phyloP scores from a whole-genome alignment of 2,329 filamentous ascomycete genomes.

The Bipolaris zeicola region DNA sequence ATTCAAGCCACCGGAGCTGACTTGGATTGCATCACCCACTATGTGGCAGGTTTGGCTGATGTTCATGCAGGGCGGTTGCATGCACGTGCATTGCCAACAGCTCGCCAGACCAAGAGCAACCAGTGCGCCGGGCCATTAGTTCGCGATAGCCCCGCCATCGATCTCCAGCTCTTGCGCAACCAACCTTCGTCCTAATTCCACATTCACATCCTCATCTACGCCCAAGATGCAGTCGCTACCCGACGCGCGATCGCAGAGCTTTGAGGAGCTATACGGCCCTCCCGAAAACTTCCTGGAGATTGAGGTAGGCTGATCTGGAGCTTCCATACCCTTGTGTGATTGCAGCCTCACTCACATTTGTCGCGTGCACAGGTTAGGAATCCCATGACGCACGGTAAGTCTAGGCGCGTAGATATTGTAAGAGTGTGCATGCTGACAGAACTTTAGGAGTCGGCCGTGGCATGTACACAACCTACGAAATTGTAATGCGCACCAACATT shows the following conservation, averaged over 20 bases:
- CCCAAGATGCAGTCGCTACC: slow-evolving; percentile 65
- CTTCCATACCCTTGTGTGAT: slow-evolving; percentile 12
- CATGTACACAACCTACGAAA: slow-evolving; percentile 99
- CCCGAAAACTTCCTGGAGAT: slow-evolving; percentile 99
- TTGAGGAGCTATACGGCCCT: slow-evolving; percentile 98
- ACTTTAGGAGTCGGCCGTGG: slow-evolving; percentile 92
- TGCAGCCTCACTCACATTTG: slow-evolving; percentile 31
- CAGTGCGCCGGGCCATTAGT: slow-evolving; percentile 18
- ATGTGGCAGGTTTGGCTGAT: not conserved
- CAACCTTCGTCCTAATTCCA: slow-evolving; percentile 1
- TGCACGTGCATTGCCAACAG: slow-evolving; percentile 13
- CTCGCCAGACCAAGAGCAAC: slow-evolving; percentile 5
- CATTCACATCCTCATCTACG: slow-evolving; percentile 1
- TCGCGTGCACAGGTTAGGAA: slow-evolving; percentile 74
- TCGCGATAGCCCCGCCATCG: slow-evolving; percentile 24
- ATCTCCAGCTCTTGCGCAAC: slow-evolving; percentile 17
- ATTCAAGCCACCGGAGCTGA: not conserved
- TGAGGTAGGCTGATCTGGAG: slow-evolving; percentile 64
- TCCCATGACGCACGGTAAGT: slow-evolving; percentile 56
- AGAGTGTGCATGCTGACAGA: slow-evolving; percentile 35
- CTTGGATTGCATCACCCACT: not conserved
- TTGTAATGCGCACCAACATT: slow-evolving; percentile 97
- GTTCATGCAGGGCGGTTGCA: slow-evolving; percentile 12
- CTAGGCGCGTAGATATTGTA: not conserved
- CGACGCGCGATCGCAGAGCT: slow-evolving; percentile 83